Base-by-base conservation (phyloP, 1,284 basidiomycete genomes). In the Dichomitus squalens region DNA sequence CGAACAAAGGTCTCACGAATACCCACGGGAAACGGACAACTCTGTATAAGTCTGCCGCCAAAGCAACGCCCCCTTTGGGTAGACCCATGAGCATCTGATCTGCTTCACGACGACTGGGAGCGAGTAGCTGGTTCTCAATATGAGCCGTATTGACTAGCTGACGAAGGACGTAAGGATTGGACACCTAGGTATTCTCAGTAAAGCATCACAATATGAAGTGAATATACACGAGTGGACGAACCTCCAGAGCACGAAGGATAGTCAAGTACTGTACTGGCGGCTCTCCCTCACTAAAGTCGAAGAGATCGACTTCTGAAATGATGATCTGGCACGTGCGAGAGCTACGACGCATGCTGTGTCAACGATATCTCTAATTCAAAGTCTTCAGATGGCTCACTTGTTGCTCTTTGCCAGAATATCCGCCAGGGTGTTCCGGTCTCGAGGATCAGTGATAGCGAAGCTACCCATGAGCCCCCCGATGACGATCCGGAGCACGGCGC, bases 201-300 rank as follows among this genome's bases (percentile, higher is more conserved):
- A 52, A 35, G 46, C 36, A 12, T 25, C 23, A 16, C 47, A 12
- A 47, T 39, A 4, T 25, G 36, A 14, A 41, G n/a, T 23, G 7
- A 5, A 51, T 21, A 9, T 31, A 39, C 27, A 20, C 6, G 18
- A 20, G 4, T 3, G n/a, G 23, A 74, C 84, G 11, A 62, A 93
- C 95, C 29, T 92, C 86, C 5, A 98, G 79, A n/a, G 89, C 90
- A 21, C 94, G 89, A 29, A 96, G 78, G 27, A 96, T 82, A 2
- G 96, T 98, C 9, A 85, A 73, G 50, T 88, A 77, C 21, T 79
- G 66, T 11, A 73, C 63, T 23, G 81, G 78, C 18, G 88, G 86
- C 70, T 93, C 87, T 52, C 93, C 89, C 1, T 65, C 58, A 41
- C 80, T 81, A 66, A 83, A 96, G 67, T 95, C 90, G 68, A 93